Evolutionary conservation across 306 rosid species (phyloP).

Genomic region (Vicia villosa): DNA sequence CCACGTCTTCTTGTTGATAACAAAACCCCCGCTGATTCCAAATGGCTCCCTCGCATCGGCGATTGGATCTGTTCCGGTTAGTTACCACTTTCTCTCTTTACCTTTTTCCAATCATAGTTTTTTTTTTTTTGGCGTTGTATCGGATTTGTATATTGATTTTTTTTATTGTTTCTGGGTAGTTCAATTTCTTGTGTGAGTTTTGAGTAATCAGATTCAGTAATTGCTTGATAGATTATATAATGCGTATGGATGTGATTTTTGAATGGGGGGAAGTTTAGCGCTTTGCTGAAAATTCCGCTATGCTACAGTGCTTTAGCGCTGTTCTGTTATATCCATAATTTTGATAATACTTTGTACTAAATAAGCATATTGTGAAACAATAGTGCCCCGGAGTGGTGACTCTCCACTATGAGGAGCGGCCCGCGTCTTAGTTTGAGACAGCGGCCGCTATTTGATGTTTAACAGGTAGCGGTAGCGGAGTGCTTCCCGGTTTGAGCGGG

Average conservation of each 20-base stretch:
- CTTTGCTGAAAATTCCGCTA: no score
- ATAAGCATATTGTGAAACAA: no score
- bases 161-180: neutral
- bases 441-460: no score
- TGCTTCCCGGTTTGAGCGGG: no score
- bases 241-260: slow-evolving; percentile 12
- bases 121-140: neutral
- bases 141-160: neutral
- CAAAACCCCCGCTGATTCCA: slow-evolving; percentile 93
- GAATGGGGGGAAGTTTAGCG: neutral
- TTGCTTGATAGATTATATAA: neutral
- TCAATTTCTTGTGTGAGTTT: neutral
- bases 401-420: no score
- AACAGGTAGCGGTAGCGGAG: no score
- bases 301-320: no score
- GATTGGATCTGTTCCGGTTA: slow-evolving; percentile 74
- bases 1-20: slow-evolving; percentile 91
- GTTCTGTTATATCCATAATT: no score
- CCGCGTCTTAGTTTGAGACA: no score
- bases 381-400: no score
- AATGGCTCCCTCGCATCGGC: slow-evolving; percentile 87
- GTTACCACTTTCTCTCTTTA: slow-evolving; percentile 21
- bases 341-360: no score
- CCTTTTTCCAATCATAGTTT: neutral
- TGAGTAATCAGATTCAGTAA: slow-evolving; percentile 1